A percentile compares a stretch with the other conserved stretches of the same genome.
Conservation (phyloP, 768 basidiomycete species). For the Mycena capillaripes region DNA sequence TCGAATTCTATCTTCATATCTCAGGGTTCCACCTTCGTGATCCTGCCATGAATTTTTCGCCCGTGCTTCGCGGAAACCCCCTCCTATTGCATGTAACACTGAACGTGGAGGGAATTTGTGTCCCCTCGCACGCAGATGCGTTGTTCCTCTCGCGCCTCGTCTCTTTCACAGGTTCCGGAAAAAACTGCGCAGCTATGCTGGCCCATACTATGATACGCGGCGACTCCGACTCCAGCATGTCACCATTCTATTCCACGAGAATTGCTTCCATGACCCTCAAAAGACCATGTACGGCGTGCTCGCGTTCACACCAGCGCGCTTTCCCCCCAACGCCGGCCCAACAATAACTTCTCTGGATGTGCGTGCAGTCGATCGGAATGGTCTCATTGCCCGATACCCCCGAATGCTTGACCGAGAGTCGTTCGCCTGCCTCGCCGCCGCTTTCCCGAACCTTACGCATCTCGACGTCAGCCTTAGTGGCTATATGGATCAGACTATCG, state of each 20-base stretch:
- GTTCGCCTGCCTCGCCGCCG: neutral
- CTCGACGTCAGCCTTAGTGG: neutral
- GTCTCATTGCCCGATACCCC: neutral
- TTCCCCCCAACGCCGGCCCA: neutral
- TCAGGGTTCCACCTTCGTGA: neutral
- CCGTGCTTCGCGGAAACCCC: neutral
- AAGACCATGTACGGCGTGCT: too few relatives aligned
- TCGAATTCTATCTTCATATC: neutral
- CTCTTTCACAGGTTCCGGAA: neutral
- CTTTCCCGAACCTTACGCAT: conserved; percentile 15
- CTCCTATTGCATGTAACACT: neutral
- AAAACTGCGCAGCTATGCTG: neutral
- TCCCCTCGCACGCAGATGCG: neutral
- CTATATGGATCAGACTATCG: neutral
- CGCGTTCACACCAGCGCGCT: neutral
- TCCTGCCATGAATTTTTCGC: neutral
- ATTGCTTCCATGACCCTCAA: neutral
- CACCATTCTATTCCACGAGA: neutral
- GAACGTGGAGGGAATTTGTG: neutral
- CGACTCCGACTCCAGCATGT: neutral
- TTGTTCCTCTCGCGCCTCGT: neutral
- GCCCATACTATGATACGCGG: too few relatives aligned
- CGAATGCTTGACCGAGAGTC: neutral
- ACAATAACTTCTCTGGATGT: neutral
- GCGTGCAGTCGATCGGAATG: neutral